Base-by-base conservation (phyloP, 345 rosid species). In the Psidium friedrichsthalianum region DNA sequence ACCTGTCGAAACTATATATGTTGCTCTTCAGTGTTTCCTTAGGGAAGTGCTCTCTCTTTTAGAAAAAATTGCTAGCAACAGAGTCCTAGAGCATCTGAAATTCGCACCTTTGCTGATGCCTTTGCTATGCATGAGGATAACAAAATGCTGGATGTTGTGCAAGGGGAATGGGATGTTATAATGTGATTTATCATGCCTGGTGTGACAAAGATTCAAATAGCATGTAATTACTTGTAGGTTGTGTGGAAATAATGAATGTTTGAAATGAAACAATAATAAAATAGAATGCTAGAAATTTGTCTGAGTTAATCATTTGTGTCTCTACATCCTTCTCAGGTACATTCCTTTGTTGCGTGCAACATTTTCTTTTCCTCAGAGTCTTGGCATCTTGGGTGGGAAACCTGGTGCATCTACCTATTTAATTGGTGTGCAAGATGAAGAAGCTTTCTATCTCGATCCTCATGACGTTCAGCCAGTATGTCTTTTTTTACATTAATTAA, bases 311-410 rank as follows among this genome's bases (percentile, higher is more conserved):
- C 24, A 61, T 56, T 22, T 25, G 56, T 56, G 83, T 84, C 85
- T 85, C 47, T 83, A 36, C 82, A 84, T 87, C 86, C 49, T 56
- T 87, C 6, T 82, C 87, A 97, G 99, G 93, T 95, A 96, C 82
- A 89, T 94, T 88, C 98, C 99, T 84, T 95, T 96, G 74, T 89
- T 97, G 85, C 88, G 85, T 78, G 92, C 93, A 56, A 93, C 97
- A 78, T 96, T 96, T 90, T 90, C 95, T 83, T 96, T 96, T 86
- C 96, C 98, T 40, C 98, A 96, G 83, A 95, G 98, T 91, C 93
- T 97, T 82, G 98, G 99, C 55, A 92, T 97, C 84, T 85, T 97
- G 90, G 98, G 99, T 86, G 99, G 99, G 32, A 97, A 95, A 90
- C 94, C 99, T 59, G 93, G 98, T 87, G 91, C 96, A 84, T 97